These are phyloP conservation scores for Magnaporthales sp. DNA, from an alignment of 2,329 filamentous ascomycete species.

Conservation along the genomic window DNA sequence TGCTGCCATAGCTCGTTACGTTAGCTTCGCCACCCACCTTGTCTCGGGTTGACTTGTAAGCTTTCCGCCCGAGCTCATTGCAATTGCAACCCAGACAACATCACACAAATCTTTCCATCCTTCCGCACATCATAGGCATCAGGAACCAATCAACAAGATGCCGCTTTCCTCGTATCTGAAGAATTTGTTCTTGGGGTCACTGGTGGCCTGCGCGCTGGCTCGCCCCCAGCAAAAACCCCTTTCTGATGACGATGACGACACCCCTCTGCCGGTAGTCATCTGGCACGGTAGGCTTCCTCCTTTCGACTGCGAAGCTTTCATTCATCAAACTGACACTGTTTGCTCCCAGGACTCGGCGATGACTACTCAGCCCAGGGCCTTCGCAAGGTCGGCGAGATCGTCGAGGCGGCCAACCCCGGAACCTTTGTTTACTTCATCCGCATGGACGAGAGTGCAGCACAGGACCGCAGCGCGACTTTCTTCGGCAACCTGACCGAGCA, in stretches of 20 bases:
- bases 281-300: slow-evolving; percentile 60
- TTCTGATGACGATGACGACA: slow-evolving; percentile 35
- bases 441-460: slow-evolving; percentile 53
- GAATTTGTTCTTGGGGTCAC: slow-evolving; percentile 14
- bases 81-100: not conserved
- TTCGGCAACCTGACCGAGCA: slow-evolving; percentile 82
- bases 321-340: slow-evolving; percentile 20
- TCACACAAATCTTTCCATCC: slow-evolving; percentile 1
- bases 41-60: not conserved
- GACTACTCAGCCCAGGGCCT: slow-evolving; percentile 70
- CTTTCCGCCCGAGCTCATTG: not conserved
- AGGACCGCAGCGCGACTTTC: slow-evolving; percentile 78
- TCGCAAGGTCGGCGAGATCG: slow-evolving; percentile 60
- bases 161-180: not conserved
- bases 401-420: slow-evolving; percentile 65
- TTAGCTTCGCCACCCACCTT: not conserved
- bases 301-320: not conserved
- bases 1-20: not conserved
- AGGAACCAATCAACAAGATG: not conserved
- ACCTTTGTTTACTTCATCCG: slow-evolving; percentile 77
- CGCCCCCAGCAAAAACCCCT: slow-evolving; percentile 8
- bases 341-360: slow-evolving; percentile 47
- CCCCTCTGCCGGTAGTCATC: slow-evolving; percentile 81
- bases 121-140: not conserved
- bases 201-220: slow-evolving; percentile 24